Percentiles rank a stretch among this genome's conserved stretches.
These are phyloP conservation scores for Neostapfia colusana DNA, from an alignment of 176 grass and related monocot species.

Conservation along the genomic window DNA sequence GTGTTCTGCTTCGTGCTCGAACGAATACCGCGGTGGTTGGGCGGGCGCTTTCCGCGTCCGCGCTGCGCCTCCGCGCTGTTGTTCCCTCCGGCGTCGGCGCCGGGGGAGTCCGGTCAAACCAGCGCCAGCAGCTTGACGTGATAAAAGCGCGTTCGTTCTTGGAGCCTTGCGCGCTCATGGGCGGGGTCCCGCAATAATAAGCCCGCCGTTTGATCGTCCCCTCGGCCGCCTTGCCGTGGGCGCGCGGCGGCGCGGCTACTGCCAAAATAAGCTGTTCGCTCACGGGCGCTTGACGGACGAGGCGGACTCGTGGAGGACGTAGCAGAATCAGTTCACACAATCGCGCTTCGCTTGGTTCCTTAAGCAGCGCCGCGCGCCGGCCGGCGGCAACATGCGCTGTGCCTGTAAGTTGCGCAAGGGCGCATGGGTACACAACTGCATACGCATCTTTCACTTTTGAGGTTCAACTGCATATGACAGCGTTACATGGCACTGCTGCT, in stretches of 20 bases:
- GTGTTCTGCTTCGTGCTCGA: not conserved
- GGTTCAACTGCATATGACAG: not conserved
- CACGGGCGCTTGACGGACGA: no score
- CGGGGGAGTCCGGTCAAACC: constrained; percentile 29
- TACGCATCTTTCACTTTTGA: not conserved
- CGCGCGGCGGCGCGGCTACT: not conserved
- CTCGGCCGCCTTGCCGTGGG: not conserved
- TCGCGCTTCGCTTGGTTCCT: not conserved
- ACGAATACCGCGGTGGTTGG: constrained; percentile 36
- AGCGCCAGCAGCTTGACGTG: not conserved
- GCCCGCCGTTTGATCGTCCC: not conserved
- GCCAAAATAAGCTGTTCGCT: no score
- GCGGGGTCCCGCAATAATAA: constrained; percentile 29
- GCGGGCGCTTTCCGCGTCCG: constrained; percentile 23
- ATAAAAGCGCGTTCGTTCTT: not conserved
- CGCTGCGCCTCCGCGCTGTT: not conserved
- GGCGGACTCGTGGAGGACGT: no score
- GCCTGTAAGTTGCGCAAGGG: not conserved
- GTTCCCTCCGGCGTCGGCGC: not conserved
- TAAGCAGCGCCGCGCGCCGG: not conserved
- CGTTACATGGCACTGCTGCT: not conserved
- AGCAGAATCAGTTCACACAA: no score
- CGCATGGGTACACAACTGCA: not conserved
- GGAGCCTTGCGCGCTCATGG: not conserved
- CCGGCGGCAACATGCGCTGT: no score